phyloP scores from a whole-genome alignment of 106 monocot genomes.

The Xerophyta viscosa region DNA sequence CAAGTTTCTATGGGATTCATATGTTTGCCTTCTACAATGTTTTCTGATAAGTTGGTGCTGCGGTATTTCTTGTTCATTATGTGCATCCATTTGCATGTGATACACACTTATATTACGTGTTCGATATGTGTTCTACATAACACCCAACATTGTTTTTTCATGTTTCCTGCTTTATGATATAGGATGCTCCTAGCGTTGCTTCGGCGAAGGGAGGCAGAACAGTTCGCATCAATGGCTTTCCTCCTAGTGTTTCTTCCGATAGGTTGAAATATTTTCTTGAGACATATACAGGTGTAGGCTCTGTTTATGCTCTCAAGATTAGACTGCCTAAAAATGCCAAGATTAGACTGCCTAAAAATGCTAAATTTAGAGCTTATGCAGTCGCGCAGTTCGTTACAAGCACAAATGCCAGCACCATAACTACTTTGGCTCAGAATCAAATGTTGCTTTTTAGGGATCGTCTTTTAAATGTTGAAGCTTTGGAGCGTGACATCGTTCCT shows the following conservation, averaged over 20 bases:
- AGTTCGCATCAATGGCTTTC: conserved; percentile 44
- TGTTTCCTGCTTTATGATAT: too few species aligned
- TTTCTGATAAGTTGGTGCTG: too few species aligned
- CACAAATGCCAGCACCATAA: conserved; percentile 20
- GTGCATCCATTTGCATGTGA: too few species aligned
- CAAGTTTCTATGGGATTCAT: too few species aligned
- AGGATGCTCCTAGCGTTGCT: background rate
- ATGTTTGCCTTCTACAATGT: too few species aligned
- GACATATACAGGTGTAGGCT: conserved; percentile 25
- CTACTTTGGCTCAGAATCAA: background rate
- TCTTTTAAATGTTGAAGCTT: conserved; percentile 16
- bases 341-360: conserved; percentile 36
- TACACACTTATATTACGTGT: too few species aligned
- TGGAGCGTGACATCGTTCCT: conserved; percentile 58
- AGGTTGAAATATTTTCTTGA: conserved; percentile 48
- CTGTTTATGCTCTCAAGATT: conserved; percentile 62
- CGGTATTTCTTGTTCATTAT: too few species aligned
- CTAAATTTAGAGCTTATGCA: conserved; percentile 36
- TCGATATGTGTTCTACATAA: too few species aligned
- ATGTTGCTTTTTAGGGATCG: background rate
- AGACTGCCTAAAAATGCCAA: conserved; percentile 57
- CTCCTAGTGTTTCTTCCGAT: conserved; percentile 20
- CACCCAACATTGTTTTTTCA: too few species aligned
- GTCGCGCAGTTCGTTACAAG: conserved; percentile 59
- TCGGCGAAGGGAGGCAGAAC: conserved; percentile 20